Evolutionary conservation across 1,139 yeast genomes (phyloP).

Genomic region (Geotrichum siamense): DNA sequence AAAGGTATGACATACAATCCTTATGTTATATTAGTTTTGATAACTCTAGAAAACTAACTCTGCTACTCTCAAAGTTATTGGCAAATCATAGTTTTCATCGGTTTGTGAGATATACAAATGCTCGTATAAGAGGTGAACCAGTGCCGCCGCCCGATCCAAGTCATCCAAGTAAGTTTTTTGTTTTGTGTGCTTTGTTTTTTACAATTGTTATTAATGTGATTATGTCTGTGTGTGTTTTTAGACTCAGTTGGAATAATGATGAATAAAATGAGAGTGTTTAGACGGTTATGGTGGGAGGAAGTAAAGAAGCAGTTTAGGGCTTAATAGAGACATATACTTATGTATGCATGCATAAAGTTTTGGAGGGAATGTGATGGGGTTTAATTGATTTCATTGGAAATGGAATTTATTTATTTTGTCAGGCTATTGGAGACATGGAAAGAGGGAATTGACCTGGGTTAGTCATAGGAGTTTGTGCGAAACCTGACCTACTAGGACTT

Average conservation of each 20-base stretch:
- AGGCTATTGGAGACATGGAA: too few species aligned
- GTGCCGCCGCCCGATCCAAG: constrained; percentile 18
- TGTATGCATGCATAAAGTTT: too few species aligned
- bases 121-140: constrained; percentile 18
- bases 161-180: constrained; percentile 8
- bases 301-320: constrained; percentile 19
- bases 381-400: too few species aligned
- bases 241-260: constrained; percentile 10
- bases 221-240: neutral
- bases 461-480: too few species aligned
- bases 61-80: constrained; percentile 10
- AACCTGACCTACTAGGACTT: too few species aligned
- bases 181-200: neutral
- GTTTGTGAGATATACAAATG: constrained; percentile 19
- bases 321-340: too few species aligned
- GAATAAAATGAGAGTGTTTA: constrained; percentile 13
- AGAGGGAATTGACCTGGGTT: too few species aligned
- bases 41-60: neutral
- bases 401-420: too few species aligned
- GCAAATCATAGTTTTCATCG: constrained; percentile 15
- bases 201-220: neutral
- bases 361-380: too few species aligned
- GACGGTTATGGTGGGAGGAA: constrained; percentile 17
- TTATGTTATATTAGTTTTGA: too few species aligned
- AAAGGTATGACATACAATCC: constrained; percentile 14